Conservation (phyloP, 768 basidiomycete genomes). For the Leucocoprinus sp. region DNA sequence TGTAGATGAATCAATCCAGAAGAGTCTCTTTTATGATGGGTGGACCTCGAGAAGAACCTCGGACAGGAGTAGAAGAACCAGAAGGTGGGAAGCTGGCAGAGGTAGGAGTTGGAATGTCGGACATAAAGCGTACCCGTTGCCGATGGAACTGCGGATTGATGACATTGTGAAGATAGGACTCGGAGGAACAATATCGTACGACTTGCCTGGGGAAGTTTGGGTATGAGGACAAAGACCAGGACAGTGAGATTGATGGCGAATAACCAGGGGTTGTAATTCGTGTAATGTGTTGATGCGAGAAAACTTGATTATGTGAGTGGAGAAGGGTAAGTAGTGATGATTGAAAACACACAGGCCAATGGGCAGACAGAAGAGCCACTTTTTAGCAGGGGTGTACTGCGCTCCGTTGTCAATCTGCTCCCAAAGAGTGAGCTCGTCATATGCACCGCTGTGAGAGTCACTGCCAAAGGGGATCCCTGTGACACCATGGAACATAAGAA, state of each 20-base stretch:
- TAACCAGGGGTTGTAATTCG: slow-evolving; percentile 89
- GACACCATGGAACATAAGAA: slow-evolving; percentile 98
- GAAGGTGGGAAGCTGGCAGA: slow-evolving; percentile 50
- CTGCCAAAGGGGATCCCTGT: slow-evolving; percentile 95
- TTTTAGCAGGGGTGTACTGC: slow-evolving; percentile 97
- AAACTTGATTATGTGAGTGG: neutral
- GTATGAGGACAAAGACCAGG: slow-evolving; percentile 73
- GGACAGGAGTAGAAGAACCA: slow-evolving; percentile 37
- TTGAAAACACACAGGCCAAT: slow-evolving; percentile 64
- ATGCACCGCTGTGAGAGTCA: slow-evolving; percentile 83
- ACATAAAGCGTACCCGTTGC: slow-evolving; percentile 71
- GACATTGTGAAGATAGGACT: slow-evolving; percentile 2
- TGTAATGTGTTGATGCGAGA: slow-evolving; percentile 77
- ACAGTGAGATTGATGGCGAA: slow-evolving; percentile 88
- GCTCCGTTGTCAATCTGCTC: slow-evolving; percentile 99
- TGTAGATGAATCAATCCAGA: slow-evolving; percentile 7
- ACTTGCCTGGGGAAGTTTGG: slow-evolving; percentile 89
- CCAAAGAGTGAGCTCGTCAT: slow-evolving; percentile 97
- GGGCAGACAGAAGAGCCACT: slow-evolving; percentile 89
- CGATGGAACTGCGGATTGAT: slow-evolving; percentile 56
- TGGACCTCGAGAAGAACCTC: slow-evolving; percentile 14
- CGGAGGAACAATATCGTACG: slow-evolving; percentile 1
- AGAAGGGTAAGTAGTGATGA: neutral
- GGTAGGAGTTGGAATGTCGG: slow-evolving; percentile 46
- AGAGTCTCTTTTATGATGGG: slow-evolving; percentile 13